Conservation (phyloP, 2,329 filamentous ascomycete species). For the Scedosporium dehoogii region DNA sequence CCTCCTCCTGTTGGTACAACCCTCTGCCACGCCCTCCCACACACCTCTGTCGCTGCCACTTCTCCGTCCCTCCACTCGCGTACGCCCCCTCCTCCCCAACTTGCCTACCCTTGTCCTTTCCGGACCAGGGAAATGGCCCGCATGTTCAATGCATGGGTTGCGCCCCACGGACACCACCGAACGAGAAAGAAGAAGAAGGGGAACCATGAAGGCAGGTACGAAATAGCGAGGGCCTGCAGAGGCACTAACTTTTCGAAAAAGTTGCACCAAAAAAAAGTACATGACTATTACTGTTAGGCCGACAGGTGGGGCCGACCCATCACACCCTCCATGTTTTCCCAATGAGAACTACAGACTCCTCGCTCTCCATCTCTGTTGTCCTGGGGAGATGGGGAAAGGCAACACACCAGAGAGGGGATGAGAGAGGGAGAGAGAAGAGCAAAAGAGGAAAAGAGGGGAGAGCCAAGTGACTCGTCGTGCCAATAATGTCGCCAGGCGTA, state of each 20-base stretch:
- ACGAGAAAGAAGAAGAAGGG: neutral
- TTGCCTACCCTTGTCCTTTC: neutral
- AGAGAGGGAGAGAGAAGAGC: neutral
- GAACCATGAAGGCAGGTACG: no score
- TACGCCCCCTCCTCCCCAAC: neutral
- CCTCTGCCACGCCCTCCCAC: neutral
- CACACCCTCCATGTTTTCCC: constrained; percentile 4
- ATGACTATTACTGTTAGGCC: neutral
- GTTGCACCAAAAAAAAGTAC: no score
- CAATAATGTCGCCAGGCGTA: neutral
- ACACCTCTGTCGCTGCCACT: neutral
- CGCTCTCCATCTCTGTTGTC: neutral
- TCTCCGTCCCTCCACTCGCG: neutral
- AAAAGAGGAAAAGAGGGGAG: neutral
- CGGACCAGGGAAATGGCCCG: constrained; percentile 6
- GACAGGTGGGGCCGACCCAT: neutral
- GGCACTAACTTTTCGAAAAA: neutral
- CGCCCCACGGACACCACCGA: constrained; percentile 6
- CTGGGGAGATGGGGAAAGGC: neutral
- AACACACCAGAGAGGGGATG: neutral
- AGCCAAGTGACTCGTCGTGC: neutral
- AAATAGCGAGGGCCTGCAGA: no score
- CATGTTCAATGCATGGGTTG: constrained; percentile 2
- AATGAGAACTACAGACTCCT: constrained; percentile 4
- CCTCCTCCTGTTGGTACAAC: neutral